Percentiles rank a stretch among this genome's conserved stretches.
Evolutionary conservation across 1,284 basidiomycete genomes (phyloP).

Genomic region (Mycena sp.): DNA sequence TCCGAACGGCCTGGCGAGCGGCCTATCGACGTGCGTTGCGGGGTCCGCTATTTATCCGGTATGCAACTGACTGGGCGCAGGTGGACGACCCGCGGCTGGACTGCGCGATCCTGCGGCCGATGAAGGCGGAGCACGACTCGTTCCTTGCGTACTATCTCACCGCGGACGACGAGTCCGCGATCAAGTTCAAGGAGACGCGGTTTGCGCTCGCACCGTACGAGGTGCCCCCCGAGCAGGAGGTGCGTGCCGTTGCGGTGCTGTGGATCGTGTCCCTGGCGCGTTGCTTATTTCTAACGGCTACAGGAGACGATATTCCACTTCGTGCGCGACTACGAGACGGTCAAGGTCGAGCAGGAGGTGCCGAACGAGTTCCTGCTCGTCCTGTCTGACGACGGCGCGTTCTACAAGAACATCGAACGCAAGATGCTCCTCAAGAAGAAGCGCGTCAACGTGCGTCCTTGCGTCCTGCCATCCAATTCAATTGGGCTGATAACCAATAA

Average conservation of each 20-base stretch:
- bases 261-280: background rate
- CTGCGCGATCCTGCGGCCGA: constrained; percentile 87
- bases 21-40: constrained; percentile 61
- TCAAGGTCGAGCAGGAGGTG: constrained; percentile 85
- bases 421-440: constrained; percentile 90
- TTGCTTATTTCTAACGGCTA: background rate
- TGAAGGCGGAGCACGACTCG: constrained; percentile 87
- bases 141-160: constrained; percentile 92
- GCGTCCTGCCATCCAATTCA: constrained; percentile 5
- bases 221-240: constrained; percentile 62
- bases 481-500: background rate
- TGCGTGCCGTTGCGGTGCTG: constrained; percentile 42
- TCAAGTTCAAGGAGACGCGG: constrained; percentile 64
- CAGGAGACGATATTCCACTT: constrained; percentile 78
- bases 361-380: constrained; percentile 87
- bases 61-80: constrained; percentile 45
- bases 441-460: constrained; percentile 71
- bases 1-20: constrained; percentile 88
- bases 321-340: constrained; percentile 84
- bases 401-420: constrained; percentile 88
- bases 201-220: constrained; percentile 50
- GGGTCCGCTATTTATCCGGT: background rate
- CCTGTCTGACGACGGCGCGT: constrained; percentile 76
- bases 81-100: constrained; percentile 81
- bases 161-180: constrained; percentile 75